These are phyloP conservation scores for Neurospora sp. DNA, from an alignment of 495 filamentous ascomycete species.

Conservation along the genomic window DNA sequence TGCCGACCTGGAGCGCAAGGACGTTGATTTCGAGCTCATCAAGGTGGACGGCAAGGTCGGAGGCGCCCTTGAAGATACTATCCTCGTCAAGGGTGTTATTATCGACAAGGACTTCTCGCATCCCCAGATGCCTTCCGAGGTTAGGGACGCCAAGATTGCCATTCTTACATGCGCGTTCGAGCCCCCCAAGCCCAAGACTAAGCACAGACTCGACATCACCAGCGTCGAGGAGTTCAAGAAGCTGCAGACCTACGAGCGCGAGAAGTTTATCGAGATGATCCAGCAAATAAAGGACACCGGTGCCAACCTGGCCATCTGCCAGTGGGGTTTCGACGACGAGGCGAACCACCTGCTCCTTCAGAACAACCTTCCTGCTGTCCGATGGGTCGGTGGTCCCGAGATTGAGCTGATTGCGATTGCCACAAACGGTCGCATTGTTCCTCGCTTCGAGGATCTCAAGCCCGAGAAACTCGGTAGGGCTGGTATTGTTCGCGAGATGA, in stretches of 20 bases:
- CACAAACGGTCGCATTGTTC: slow-evolving; percentile 94
- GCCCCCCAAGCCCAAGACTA: slow-evolving; percentile 99
- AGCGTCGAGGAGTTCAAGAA: slow-evolving; percentile 96
- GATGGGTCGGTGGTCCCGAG: slow-evolving; percentile 97
- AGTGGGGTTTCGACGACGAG: slow-evolving; percentile 99
- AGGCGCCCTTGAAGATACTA: slow-evolving; percentile 84
- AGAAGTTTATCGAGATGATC: slow-evolving; percentile 98
- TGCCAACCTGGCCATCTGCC: slow-evolving; percentile 95
- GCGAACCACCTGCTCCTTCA: slow-evolving; percentile 94
- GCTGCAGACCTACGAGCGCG: slow-evolving; percentile 85
- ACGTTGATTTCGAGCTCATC: slow-evolving; percentile 98
- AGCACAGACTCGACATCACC: slow-evolving; percentile 98
- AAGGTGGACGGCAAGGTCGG: slow-evolving; percentile 99
- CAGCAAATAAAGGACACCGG: slow-evolving; percentile 94
- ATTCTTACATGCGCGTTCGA: slow-evolving; percentile 98
- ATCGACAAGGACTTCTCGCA: slow-evolving; percentile 99
- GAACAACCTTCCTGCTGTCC: slow-evolving; percentile 88
- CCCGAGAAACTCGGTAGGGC: slow-evolving; percentile 83
- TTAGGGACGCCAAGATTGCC: slow-evolving; percentile 88
- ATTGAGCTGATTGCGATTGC: slow-evolving; percentile 98
- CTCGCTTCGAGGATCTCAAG: slow-evolving; percentile 89
- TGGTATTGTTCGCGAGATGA: slow-evolving; percentile 87
- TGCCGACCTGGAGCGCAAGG: slow-evolving; percentile 89
- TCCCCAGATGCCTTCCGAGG: slow-evolving; percentile 95
- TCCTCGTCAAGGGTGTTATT: slow-evolving; percentile 95